Conservation (phyloP, 805 yeast species). For the Wickerhamiella azyma region DNA sequence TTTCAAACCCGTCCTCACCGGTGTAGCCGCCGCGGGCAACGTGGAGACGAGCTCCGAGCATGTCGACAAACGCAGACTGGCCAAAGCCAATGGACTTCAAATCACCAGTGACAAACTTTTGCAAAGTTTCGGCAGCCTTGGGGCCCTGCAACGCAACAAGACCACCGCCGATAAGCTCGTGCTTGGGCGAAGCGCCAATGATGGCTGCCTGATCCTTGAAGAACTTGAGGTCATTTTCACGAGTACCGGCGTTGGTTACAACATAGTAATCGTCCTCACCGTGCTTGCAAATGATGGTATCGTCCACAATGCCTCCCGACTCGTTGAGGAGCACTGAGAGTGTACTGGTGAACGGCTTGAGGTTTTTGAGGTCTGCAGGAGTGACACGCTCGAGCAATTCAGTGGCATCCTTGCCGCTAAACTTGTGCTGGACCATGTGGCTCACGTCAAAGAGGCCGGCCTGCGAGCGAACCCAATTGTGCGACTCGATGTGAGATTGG, state of each 20-base stretch:
- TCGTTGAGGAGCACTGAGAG: constrained; percentile 59
- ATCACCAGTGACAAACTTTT: constrained; percentile 46
- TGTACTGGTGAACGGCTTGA: constrained; percentile 49
- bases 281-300: constrained; percentile 77
- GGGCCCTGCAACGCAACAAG: constrained; percentile 93
- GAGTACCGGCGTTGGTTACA: constrained; percentile 93
- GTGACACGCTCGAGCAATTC: constrained; percentile 64
- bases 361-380: constrained; percentile 64
- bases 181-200: constrained; percentile 27
- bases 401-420: constrained; percentile 55
- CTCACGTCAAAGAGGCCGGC: constrained; percentile 94
- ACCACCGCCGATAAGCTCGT: constrained; percentile 47
- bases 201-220: constrained; percentile 37
- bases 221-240: constrained; percentile 64
- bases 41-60: constrained; percentile 39
- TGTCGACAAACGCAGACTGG: constrained; percentile 37
- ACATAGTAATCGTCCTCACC: constrained; percentile 59
- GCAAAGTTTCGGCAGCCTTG: constrained; percentile 50
- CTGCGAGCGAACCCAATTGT: constrained; percentile 78
- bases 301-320: constrained; percentile 85
- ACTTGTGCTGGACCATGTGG: constrained; percentile 87
- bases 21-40: constrained; percentile 95
- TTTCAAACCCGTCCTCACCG: constrained; percentile 96
- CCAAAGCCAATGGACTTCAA: constrained; percentile 64
- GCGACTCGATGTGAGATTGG: constrained; percentile 86